Percentiles rank a stretch among this genome's conserved stretches.
Evolutionary conservation across 192 early-diverging fungal species (phyloP).

Genomic region (Coemansia sp.): DNA sequence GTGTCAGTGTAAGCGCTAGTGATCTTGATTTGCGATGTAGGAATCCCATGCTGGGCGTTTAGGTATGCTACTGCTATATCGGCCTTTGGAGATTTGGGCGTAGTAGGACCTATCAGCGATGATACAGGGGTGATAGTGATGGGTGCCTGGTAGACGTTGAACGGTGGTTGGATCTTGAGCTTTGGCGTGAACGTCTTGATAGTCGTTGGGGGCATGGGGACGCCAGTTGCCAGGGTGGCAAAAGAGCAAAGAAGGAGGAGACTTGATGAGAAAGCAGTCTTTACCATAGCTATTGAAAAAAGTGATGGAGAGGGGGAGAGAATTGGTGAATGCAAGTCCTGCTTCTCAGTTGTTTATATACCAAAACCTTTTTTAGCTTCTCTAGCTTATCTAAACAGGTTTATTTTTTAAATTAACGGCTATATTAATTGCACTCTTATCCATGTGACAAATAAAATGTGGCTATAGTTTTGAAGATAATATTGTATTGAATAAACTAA

Average conservation of each 20-base stretch:
- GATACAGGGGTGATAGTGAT: slow-evolving; percentile 3
- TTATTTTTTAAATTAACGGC: neutral
- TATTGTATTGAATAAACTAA: neutral
- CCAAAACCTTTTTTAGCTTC: neutral
- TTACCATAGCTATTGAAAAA: neutral
- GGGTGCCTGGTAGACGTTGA: slow-evolving; percentile 20
- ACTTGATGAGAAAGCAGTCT: neutral
- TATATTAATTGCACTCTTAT: neutral
- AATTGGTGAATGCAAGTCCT: neutral
- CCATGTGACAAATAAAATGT: neutral
- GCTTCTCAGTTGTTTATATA: neutral
- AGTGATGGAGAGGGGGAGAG: too few relatives aligned
- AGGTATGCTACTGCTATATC: slow-evolving; percentile 10
- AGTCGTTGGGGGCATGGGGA: neutral
- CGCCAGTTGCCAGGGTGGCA: neutral
- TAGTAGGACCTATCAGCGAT: neutral
- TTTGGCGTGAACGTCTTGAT: slow-evolving; percentile 23
- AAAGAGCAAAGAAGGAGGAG: neutral
- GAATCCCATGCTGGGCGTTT: slow-evolving; percentile 7
- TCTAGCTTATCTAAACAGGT: neutral
- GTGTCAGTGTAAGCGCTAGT: slow-evolving; percentile 68
- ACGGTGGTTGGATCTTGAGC: slow-evolving; percentile 9
- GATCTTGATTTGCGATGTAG: slow-evolving; percentile 42
- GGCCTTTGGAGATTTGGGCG: neutral
- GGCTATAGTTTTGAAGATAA: neutral